Evolutionary conservation across 768 basidiomycete species (phyloP), one percentile per base, ranked within the genome.

Genomic region (Suillus subaureus): DNA sequence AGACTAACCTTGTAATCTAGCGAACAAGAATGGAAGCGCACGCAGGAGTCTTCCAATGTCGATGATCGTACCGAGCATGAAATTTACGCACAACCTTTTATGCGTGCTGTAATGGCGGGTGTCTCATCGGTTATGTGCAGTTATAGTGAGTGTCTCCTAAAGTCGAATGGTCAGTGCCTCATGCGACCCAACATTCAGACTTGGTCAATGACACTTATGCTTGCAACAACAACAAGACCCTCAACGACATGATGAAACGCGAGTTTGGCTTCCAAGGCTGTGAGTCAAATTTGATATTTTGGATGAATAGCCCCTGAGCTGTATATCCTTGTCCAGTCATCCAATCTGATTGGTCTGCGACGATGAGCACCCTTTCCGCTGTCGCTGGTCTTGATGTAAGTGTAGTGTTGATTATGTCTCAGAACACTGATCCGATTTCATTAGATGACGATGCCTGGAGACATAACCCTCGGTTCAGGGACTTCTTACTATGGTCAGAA

Each of bases 371-470:
- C n/a, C 70, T 82, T 5, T 83, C 87, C 1, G 85, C 85, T 13
- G 88, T 88, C 66, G 75, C 79, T 39, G 89, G 89, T 21, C 80
- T 90, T 15, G 89, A 90, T 71, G 89, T 87, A 64, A 61, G 85
- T 74, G 40, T 39, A 43, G 16, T 1, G 1, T 43, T 12, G n/a
- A 4, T 1, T 26, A 16, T 39, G 4, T 35, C n/a, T 39, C 11
- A 26, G 23, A 18, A 11, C 18, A 51, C n/a, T 61, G 63, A n/a
- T 49, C 33, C 47, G 6, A 61, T 39, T 18, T 42, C 62, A 31
- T 62, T 35, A 89, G 87, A 88, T 89, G 89, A 88, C 86, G 0
- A 90, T 90, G 89, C 89, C 89, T 57, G 89, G 89, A 71, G 89
- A 87, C 65, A 80, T 84, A 47, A 77, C 75, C 31, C 71, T 78